These are phyloP conservation scores for Xylaria bambusicola DNA, from an alignment of 495 filamentous ascomycete species.

Conservation along the genomic window DNA sequence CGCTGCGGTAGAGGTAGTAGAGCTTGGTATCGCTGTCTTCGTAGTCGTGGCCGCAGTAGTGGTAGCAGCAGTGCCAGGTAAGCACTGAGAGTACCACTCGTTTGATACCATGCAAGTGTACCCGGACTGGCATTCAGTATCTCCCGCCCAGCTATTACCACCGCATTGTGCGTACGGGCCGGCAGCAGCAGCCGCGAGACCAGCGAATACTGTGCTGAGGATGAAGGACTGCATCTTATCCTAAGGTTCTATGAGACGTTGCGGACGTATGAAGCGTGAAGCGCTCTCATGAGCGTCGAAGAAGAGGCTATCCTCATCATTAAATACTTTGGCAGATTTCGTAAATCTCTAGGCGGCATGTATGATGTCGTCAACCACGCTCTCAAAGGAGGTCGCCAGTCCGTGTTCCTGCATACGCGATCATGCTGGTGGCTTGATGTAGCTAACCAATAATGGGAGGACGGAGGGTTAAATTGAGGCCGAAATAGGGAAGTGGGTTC, in stretches of 20 bases:
- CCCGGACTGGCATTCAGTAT: slow-evolving; percentile 43
- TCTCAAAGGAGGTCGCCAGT: slow-evolving; percentile 18
- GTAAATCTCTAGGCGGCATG: no score
- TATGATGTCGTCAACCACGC: background rate
- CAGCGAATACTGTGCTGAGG: slow-evolving; percentile 5
- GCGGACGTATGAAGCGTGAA: background rate
- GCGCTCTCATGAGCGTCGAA: background rate
- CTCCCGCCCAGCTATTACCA: slow-evolving; percentile 41
- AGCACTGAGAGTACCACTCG: slow-evolving; percentile 48
- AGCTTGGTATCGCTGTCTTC: slow-evolving; percentile 20
- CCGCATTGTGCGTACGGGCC: slow-evolving; percentile 49
- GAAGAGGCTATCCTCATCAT: background rate
- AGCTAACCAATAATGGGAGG: slow-evolving; percentile 16
- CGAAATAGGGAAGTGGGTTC: slow-evolving; percentile 16
- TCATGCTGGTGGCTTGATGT: background rate
- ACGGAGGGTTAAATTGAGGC: slow-evolving; percentile 9
- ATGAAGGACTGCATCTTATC: slow-evolving; percentile 14
- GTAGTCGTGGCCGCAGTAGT: slow-evolving; percentile 20
- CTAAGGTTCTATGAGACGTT: background rate
- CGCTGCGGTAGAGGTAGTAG: background rate
- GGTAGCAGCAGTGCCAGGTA: slow-evolving; percentile 24
- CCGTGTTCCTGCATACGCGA: slow-evolving; percentile 14
- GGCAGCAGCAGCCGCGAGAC: slow-evolving; percentile 9
- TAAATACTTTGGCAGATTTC: no score
- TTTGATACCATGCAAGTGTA: slow-evolving; percentile 44